These are phyloP conservation scores for Rhynchospora breviuscula DNA, from an alignment of 176 grass and related monocot species.

Conservation along the genomic window DNA sequence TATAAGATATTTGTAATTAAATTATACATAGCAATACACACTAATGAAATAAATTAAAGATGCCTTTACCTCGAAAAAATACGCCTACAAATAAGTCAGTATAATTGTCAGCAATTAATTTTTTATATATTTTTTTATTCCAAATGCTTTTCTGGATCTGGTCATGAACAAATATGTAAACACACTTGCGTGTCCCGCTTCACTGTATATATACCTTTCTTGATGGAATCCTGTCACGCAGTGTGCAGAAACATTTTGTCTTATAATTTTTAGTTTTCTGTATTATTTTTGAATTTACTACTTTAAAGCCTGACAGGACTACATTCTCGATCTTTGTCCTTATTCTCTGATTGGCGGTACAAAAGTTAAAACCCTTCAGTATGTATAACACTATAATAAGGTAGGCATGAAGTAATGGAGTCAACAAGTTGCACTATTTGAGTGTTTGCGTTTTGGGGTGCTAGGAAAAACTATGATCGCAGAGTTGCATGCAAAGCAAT, in stretches of 20 bases:
- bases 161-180: background rate
- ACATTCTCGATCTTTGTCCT: background rate
- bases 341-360: background rate
- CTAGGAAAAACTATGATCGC: background rate
- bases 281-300: background rate
- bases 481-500: conserved; percentile 7
- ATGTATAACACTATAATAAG: background rate
- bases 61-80: too few species aligned
- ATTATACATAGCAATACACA: too few species aligned
- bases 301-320: background rate
- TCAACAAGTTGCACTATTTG: conserved; percentile 7
- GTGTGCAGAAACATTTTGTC: conserved; percentile 7
- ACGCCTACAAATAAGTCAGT: background rate
- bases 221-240: background rate
- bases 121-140: background rate
- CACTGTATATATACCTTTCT: background rate
- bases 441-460: background rate
- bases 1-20: too few species aligned
- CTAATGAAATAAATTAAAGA: too few species aligned
- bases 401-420: background rate
- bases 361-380: background rate
- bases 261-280: background rate
- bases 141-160: background rate
- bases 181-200: background rate
- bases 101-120: background rate